A percentile compares a stretch with the other conserved stretches of the same genome.
Evolutionary conservation across 1,284 basidiomycete genomes (phyloP).

Genomic region (Erythrobasidium hasegawianum): DNA sequence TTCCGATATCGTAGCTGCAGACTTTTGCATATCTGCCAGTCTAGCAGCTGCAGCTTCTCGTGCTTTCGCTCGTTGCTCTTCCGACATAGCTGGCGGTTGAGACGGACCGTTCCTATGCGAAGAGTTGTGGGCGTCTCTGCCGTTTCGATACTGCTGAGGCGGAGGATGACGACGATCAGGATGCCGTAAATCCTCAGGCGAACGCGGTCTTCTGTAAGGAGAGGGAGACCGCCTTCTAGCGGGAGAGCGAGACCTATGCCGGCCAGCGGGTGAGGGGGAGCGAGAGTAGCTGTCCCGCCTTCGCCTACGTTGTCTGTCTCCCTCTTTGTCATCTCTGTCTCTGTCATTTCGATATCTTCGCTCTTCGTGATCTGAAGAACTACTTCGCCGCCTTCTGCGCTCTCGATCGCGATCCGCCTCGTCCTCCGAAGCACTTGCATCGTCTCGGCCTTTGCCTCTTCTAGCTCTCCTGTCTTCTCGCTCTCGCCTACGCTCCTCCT

Average conservation of each 20-base stretch:
- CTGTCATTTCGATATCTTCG: background rate
- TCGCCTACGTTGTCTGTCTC: background rate
- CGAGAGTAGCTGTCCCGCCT: constrained; percentile 3
- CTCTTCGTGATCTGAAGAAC: background rate
- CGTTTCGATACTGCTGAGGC: background rate
- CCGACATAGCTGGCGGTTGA: constrained; percentile 9
- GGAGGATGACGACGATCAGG: background rate
- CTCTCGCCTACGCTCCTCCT: constrained; percentile 56
- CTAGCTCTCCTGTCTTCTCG: constrained; percentile 51
- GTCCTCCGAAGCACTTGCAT: background rate
- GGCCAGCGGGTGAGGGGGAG: background rate
- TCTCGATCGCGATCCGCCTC: background rate
- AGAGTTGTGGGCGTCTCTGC: background rate
- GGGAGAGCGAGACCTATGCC: background rate
- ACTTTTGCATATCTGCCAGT: constrained; percentile 28
- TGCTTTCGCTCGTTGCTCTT: constrained; percentile 19
- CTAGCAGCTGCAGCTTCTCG: constrained; percentile 26
- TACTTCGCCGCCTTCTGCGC: background rate
- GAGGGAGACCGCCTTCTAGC: background rate
- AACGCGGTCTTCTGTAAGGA: background rate
- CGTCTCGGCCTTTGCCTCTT: background rate
- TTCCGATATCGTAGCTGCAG: constrained; percentile 3
- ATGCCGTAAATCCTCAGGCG: background rate
- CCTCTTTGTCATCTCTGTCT: background rate
- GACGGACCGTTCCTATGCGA: background rate